Base-by-base conservation (phyloP, 2,329 filamentous ascomycete species). In the Botrytis medusae region DNA sequence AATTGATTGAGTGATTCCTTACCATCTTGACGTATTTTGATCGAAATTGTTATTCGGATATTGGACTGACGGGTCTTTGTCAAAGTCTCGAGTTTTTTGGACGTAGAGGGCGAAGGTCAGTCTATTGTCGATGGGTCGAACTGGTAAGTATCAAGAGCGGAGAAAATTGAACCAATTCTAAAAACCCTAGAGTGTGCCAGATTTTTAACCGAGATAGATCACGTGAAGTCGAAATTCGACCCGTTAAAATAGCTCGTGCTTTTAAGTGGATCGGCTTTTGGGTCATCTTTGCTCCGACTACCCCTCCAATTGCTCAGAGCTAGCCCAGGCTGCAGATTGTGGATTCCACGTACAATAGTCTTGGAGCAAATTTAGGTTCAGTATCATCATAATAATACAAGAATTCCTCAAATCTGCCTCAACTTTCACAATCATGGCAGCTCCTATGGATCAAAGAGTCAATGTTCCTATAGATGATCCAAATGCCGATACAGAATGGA, bases 401-500 rank as follows among this genome's bases (percentile, higher is more conserved):
- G 12, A 67, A 57, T 12, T 42, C 29, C 34, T 48, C 40, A 18
- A 5, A 48, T 12, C 40, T 68, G 37, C 16, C 16, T 34, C 63
- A 67, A 54, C 40, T 59, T 44, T 46, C 34, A 37, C 60, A 76
- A 75, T 72, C 20, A 91, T 91, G 89, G 88, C 89, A 29, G 88
- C 88, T 46, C 89, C 89, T 51, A 79, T 83, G 77, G 90, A 92
- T 71, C 88, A 92, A 79, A 85, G 90, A 64, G 90, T 92, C 77
- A 87, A 87, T 79, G 96, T 99, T 74, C 94, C 95, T 62, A 92
- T 99, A 77, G 94, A 97, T 81, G 92, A 98, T 81, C 95, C 95
- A 46, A 97, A 98, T 81, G 96, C 94, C 76, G 96, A 99, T 82
- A 99, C 96, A 76, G 96, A 99, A 91, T 99, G 96, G 96, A 99